phyloP scores from a whole-genome alignment of 2,329 filamentous ascomycete species.

The Trichoderma atrobrunneum region DNA sequence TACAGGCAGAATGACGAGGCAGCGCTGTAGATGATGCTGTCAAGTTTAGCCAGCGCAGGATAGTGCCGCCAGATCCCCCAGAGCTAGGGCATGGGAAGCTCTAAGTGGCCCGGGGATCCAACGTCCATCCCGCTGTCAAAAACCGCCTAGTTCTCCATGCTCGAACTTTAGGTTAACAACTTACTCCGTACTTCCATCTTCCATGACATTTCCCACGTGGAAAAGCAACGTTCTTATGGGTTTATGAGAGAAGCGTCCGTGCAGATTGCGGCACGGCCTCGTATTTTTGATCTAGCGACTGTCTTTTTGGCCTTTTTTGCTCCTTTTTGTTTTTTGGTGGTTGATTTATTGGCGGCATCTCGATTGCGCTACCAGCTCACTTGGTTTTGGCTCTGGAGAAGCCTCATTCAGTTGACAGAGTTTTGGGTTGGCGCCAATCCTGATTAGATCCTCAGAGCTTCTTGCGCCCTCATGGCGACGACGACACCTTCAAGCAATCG shows the following conservation, averaged over 20 bases:
- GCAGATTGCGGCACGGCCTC: neutral
- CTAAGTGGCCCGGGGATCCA: neutral
- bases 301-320: neutral
- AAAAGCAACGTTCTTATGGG: neutral
- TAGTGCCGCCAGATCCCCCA: neutral
- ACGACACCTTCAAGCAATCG: slow-evolving; percentile 2
- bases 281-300: neutral
- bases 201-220: neutral
- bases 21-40: neutral
- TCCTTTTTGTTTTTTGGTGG: neutral
- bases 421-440: neutral
- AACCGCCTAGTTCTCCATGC: neutral
- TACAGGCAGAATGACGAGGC: neutral
- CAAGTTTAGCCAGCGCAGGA: neutral
- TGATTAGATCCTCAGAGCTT: neutral
- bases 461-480: neutral
- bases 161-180: neutral
- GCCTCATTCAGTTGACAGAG: neutral
- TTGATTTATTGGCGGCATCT: neutral
- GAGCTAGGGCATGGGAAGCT: neutral
- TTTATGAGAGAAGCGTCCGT: neutral
- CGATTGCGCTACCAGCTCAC: neutral
- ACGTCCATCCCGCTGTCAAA: neutral
- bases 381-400: neutral
- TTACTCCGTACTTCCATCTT: neutral